Evolutionary conservation across 108 stramenopile species (phyloP), one percentile per base, ranked within the genome.

Genomic region (Cylindrotheca closterium): DNA sequence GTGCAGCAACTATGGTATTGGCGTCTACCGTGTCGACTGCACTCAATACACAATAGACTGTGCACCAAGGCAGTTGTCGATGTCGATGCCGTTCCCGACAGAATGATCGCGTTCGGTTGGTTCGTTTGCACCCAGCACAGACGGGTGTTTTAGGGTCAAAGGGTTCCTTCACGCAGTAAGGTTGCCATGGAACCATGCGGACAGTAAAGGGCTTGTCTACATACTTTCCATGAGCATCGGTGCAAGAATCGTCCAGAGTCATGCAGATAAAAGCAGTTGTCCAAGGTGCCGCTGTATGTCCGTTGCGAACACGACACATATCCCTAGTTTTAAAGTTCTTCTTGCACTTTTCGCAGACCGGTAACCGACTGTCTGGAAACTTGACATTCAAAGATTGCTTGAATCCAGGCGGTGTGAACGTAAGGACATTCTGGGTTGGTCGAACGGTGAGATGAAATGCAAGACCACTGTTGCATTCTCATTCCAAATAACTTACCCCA

Each of bases 321-420:
- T 93, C 92, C 29, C 86, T 51, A 17, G 84, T 88, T 66, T 90
- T 90, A 67, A 82, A 93, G 63, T 93, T 93, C 77, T 93, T 93
- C 65, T 93, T 90, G 64, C 92, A 93, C 27, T 74, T 75, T 52
- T 80, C 85, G 62, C 92, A 93, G 7, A 93, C 92, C 4, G 92
- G 79, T 1, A 93, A 58, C 18, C 89, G 78, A 10, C 80, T 80
- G 42, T 88, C 87, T 47, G 87, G 87, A 60, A 93, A 93, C 30
- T 88, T 84, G 12, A 90, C 83, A 54, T 93, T 84, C 21, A 93
- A 65, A 3, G 86, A 52, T 23, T 84, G 88, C 12, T 75, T 77
- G 73, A 90, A 83, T 3, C 92, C 92, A 21, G 85, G 88, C 15
- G 87, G 92, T 4, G 77, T 78, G 51, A 85, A 85, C 3, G 74